phyloP scores from a whole-genome alignment of 768 basidiomycete genomes.

The Suillus placidus region DNA sequence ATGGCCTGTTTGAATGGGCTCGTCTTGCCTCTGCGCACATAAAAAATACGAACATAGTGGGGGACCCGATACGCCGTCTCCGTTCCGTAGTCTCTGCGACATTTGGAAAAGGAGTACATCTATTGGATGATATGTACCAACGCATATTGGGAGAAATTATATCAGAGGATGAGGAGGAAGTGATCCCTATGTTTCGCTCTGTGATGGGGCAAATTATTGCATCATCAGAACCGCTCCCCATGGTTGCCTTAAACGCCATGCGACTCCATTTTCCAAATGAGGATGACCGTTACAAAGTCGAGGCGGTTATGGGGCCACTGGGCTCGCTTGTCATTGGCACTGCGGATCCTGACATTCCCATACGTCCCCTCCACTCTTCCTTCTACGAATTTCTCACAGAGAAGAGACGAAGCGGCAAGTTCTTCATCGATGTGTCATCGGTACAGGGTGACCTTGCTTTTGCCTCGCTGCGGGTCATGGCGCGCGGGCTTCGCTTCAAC shows the following conservation, averaged over 20 bases:
- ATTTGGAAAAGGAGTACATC: not conserved
- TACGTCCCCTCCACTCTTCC: slow-evolving; percentile 31
- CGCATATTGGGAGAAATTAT: not conserved
- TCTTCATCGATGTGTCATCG: slow-evolving; percentile 7
- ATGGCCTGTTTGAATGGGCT: slow-evolving; percentile 31
- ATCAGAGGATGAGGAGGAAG: not conserved
- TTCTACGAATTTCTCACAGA: slow-evolving; percentile 7
- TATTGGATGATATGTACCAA: slow-evolving; percentile 9
- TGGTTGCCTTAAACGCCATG: slow-evolving; percentile 9
- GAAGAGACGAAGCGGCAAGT: not conserved
- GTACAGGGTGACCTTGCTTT: slow-evolving; percentile 23
- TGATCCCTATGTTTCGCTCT: slow-evolving; percentile 4
- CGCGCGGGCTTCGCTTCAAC: slow-evolving; percentile 35
- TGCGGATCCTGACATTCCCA: slow-evolving; percentile 4
- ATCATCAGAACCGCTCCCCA: slow-evolving; percentile 7
- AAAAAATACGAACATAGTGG: not conserved
- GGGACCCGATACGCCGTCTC: not conserved
- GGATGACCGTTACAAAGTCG: slow-evolving; percentile 9
- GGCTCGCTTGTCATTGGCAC: slow-evolving; percentile 15
- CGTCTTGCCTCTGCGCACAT: slow-evolving; percentile 7
- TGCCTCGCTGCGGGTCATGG: slow-evolving; percentile 32
- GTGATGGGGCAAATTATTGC: slow-evolving; percentile 13
- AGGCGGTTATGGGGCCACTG: slow-evolving; percentile 8
- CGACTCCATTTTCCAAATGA: not conserved
- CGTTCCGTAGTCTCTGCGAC: not conserved